A percentile compares a stretch with the other conserved stretches of the same genome.
phyloP scores from a whole-genome alignment of 1,139 yeast species.

The Yamadazyma trypodendri region DNA sequence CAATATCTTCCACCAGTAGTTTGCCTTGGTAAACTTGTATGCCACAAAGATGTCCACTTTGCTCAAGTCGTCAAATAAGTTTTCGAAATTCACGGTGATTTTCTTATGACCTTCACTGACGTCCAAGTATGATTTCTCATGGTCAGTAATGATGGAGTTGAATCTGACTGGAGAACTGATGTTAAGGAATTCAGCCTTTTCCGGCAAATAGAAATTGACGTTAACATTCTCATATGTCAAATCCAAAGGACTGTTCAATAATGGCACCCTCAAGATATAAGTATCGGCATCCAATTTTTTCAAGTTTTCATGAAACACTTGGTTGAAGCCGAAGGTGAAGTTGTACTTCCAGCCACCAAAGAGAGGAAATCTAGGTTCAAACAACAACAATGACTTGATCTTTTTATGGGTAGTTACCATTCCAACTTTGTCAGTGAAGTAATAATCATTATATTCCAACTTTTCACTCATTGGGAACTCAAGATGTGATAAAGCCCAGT shows the following conservation, averaged over 20 bases:
- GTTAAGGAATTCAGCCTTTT: slow-evolving; percentile 69
- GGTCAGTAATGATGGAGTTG: slow-evolving; percentile 30
- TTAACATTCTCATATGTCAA: slow-evolving; percentile 63
- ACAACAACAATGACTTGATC: slow-evolving; percentile 47
- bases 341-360: slow-evolving; percentile 97
- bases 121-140: slow-evolving; percentile 72
- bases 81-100: slow-evolving; percentile 58
- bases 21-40: slow-evolving; percentile 58
- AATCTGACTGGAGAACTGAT: slow-evolving; percentile 58
- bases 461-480: slow-evolving; percentile 50
- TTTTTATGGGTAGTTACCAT: slow-evolving; percentile 82
- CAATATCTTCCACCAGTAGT: slow-evolving; percentile 63
- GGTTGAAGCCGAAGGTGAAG: slow-evolving; percentile 92
- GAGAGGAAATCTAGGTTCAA: slow-evolving; percentile 87
- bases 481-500: slow-evolving; percentile 53
- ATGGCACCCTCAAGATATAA: slow-evolving; percentile 66
- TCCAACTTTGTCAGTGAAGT: slow-evolving; percentile 87
- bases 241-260: slow-evolving; percentile 71
- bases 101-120: slow-evolving; percentile 76
- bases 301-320: slow-evolving; percentile 53
- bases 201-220: slow-evolving; percentile 76
- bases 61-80: slow-evolving; percentile 70
- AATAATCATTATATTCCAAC: slow-evolving; percentile 54
- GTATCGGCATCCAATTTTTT: slow-evolving; percentile 47
- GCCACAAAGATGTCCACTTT: slow-evolving; percentile 56